These are phyloP conservation scores for Apiospora aurea DNA, from an alignment of 2,329 filamentous ascomycete species.

Conservation along the genomic window DNA sequence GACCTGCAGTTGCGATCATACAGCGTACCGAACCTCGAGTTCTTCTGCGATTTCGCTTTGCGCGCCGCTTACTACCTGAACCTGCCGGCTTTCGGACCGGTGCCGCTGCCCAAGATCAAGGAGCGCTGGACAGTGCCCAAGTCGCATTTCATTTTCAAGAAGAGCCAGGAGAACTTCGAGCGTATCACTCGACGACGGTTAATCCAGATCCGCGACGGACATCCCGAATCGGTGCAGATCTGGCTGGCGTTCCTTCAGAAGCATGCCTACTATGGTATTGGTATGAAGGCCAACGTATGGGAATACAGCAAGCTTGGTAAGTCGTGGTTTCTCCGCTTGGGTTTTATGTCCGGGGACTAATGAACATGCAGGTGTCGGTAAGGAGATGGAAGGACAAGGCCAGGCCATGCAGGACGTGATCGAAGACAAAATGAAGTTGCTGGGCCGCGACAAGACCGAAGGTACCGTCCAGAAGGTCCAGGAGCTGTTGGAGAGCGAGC, in stretches of 20 bases:
- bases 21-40: slow-evolving; percentile 86
- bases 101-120: slow-evolving; percentile 83
- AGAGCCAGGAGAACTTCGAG: slow-evolving; percentile 97
- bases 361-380: slow-evolving; percentile 52
- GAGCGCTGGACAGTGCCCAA: slow-evolving; percentile 95
- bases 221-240: slow-evolving; percentile 85
- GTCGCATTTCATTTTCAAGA: slow-evolving; percentile 93
- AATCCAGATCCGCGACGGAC: slow-evolving; percentile 91
- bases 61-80: slow-evolving; percentile 94
- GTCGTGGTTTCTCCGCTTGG: slow-evolving; percentile 30
- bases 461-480: slow-evolving; percentile 63
- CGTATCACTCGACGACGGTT: slow-evolving; percentile 83
- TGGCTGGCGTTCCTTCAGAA: slow-evolving; percentile 95
- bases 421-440: slow-evolving; percentile 59
- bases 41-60: slow-evolving; percentile 93
- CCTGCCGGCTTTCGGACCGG: slow-evolving; percentile 83
- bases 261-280: slow-evolving; percentile 93
- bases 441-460: slow-evolving; percentile 59
- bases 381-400: slow-evolving; percentile 52
- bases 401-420: slow-evolving; percentile 48
- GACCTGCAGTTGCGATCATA: slow-evolving; percentile 94
- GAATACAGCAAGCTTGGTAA: slow-evolving; percentile 79
- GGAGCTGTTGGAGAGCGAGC: slow-evolving; percentile 61
- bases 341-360: neutral
- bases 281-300: slow-evolving; percentile 99